These are phyloP conservation scores for Rhodotorula glutinis DNA, from an alignment of 1,284 basidiomycete species.

Conservation along the genomic window DNA sequence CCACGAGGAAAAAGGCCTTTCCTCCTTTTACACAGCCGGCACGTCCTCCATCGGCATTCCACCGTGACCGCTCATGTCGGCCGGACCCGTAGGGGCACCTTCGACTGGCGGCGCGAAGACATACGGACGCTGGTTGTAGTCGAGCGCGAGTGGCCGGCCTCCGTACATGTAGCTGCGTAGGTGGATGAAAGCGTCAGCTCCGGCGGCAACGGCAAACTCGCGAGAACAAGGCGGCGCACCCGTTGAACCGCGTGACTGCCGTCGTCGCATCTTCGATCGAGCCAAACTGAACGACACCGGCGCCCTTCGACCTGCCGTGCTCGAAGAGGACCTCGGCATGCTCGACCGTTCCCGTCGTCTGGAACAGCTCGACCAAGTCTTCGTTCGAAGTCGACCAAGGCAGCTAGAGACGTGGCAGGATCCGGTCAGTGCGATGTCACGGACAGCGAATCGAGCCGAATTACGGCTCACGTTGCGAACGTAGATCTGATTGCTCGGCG, in stretches of 20 bases:
- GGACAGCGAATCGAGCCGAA: too few relatives aligned
- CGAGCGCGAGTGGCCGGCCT: constrained; percentile 6
- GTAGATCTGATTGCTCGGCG: constrained; percentile 94
- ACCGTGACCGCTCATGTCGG: not conserved
- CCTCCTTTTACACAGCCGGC: not conserved
- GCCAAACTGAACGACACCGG: constrained; percentile 92
- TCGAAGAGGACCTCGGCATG: constrained; percentile 92
- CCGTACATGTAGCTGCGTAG: not conserved
- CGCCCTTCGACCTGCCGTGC: constrained; percentile 72
- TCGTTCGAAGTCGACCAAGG: constrained; percentile 99
- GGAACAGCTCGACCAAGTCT: constrained; percentile 94
- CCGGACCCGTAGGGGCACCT: not conserved
- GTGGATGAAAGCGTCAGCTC: not conserved
- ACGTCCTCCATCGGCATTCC: not conserved
- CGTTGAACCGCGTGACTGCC: constrained; percentile 69
- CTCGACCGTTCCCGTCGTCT: constrained; percentile 92
- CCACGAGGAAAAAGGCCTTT: too few relatives aligned
- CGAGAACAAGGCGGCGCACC: not conserved
- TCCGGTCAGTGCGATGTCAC: not conserved
- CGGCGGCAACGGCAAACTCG: too few relatives aligned
- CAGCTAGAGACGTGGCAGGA: constrained; percentile 56
- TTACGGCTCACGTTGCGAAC: constrained; percentile 79
- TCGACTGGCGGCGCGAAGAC: not conserved
- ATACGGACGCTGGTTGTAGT: constrained; percentile 10
- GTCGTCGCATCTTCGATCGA: constrained; percentile 84